Percentiles rank a stretch among this genome's conserved stretches.
These are phyloP conservation scores for Aureobasidium sp. DNA, from an alignment of 2,329 filamentous ascomycete species.

Conservation along the genomic window DNA sequence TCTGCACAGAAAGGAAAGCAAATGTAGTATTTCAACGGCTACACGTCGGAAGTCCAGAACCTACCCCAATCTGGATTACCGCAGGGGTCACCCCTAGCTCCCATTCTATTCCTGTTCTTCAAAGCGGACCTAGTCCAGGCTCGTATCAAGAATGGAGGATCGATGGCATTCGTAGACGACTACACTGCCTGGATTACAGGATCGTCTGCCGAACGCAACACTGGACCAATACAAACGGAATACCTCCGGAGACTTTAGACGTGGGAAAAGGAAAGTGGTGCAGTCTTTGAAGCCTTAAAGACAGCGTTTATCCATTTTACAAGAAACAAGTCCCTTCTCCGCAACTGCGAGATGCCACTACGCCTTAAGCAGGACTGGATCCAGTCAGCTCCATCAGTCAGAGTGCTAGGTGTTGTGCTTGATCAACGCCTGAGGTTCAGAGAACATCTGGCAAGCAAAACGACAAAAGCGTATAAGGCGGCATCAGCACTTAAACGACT, in stretches of 20 bases:
- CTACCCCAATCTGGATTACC: too few relatives aligned
- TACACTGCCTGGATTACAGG: background rate
- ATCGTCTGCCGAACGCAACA: background rate
- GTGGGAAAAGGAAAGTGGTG: background rate
- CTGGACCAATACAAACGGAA: background rate
- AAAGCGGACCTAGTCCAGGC: background rate
- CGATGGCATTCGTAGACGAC: background rate
- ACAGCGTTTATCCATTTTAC: background rate
- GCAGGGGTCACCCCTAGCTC: background rate
- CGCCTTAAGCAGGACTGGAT: background rate
- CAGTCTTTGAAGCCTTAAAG: background rate
- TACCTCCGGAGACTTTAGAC: background rate
- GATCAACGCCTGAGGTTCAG: background rate
- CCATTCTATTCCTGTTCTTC: background rate
- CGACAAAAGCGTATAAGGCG: background rate
- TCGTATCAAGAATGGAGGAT: background rate
- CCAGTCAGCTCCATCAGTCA: background rate
- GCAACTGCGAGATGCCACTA: background rate
- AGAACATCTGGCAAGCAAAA: background rate
- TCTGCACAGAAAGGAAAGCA: too few relatives aligned
- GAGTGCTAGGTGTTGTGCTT: background rate
- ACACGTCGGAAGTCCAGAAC: too few relatives aligned
- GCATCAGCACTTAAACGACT: background rate
- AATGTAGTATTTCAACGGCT: too few relatives aligned
- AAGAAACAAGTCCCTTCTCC: background rate